Evolutionary conservation across 148 eudicot species (phyloP), one percentile per base, ranked within the genome.

Genomic region (Suaeda aralocaspica): DNA sequence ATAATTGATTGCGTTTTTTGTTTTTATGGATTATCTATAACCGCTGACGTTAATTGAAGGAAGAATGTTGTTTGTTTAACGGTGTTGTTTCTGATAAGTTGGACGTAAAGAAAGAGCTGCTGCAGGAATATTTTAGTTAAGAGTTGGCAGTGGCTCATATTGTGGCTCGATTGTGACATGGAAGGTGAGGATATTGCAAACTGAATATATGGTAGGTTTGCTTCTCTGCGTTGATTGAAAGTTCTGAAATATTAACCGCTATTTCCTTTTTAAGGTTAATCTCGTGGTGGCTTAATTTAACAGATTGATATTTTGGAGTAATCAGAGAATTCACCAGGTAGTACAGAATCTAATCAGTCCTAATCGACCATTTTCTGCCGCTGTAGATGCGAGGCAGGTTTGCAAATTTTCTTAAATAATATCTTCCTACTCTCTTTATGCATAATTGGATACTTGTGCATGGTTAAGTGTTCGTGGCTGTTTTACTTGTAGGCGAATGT

Each of bases 101-200:
- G n/a, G n/a, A n/a, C n/a, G 87, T 94, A 39, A 85, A 87, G 78
- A 82, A 80, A 83, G 91, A 97, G 36, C 74, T 94, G 74, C 92
- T 91, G 82, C 86, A 89, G 70, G 99, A 94, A 81, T 80, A n/a
- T n/a, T n/a, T n/a, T n/a, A 81, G 81, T 87, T 44, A 81, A 91
- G 69, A 85, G 73, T 77, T 91, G 95, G 70, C 91, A 91, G 74
- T 94, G 97, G 99, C 97, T 94, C 49, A 79, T 94, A 72, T 57
- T 94, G 71, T 94, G 99, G 99, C 91, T 94, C 67, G 99, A 94
- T 73, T 91, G 97, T 63, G 99, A 94, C 50, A 83, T 89, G 77
- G 99, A 94, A 87, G 99, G 99, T 71, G 99, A 94, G 78, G 91
- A 94, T 81, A 94, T n/a, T n/a, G n/a, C n/a, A n/a, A n/a, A n/a